Conservation (phyloP, 2,329 filamentous ascomycete genomes). For the Fonsecaea nubica region DNA sequence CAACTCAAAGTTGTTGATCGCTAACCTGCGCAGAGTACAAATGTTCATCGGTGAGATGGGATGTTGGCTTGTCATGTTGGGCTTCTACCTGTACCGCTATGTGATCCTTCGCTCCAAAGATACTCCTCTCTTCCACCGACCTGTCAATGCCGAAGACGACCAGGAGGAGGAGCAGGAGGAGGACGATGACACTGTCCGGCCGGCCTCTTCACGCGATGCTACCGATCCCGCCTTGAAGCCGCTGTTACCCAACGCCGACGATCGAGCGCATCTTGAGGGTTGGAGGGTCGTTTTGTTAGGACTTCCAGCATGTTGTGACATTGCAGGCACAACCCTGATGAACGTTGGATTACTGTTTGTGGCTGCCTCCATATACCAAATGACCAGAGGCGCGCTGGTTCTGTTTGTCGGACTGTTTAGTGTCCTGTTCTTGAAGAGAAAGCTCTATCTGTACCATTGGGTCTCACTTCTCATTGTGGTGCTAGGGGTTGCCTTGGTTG, state of each 20-base stretch:
- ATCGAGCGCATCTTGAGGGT: constrained; percentile 69
- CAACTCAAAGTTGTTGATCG: constrained; percentile 1
- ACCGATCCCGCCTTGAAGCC: constrained; percentile 60
- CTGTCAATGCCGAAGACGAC: constrained; percentile 58
- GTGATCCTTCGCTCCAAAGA: constrained; percentile 45
- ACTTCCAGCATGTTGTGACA: constrained; percentile 89
- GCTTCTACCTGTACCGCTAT: constrained; percentile 68
- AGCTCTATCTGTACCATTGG: constrained; percentile 90
- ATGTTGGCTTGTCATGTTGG: constrained; percentile 87
- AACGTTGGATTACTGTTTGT: constrained; percentile 94
- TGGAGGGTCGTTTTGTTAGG: constrained; percentile 76
- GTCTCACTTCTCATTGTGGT: constrained; percentile 85
- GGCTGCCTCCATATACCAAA: constrained; percentile 96
- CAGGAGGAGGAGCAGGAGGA: constrained; percentile 53
- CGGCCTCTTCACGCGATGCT: constrained; percentile 51
- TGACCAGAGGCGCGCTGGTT: constrained; percentile 93
- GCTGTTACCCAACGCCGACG: constrained; percentile 60
- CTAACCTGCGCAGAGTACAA: constrained; percentile 64
- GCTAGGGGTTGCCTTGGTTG: constrained; percentile 84
- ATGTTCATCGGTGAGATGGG: constrained; percentile 98
- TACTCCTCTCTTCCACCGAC: constrained; percentile 64
- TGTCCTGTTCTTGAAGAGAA: constrained; percentile 83
- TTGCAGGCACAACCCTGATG: constrained; percentile 94
- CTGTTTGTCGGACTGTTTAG: constrained; percentile 96
- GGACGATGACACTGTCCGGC: constrained; percentile 53